phyloP scores from a whole-genome alignment of 345 rosid genomes.

The Eucalyptus regnans region DNA sequence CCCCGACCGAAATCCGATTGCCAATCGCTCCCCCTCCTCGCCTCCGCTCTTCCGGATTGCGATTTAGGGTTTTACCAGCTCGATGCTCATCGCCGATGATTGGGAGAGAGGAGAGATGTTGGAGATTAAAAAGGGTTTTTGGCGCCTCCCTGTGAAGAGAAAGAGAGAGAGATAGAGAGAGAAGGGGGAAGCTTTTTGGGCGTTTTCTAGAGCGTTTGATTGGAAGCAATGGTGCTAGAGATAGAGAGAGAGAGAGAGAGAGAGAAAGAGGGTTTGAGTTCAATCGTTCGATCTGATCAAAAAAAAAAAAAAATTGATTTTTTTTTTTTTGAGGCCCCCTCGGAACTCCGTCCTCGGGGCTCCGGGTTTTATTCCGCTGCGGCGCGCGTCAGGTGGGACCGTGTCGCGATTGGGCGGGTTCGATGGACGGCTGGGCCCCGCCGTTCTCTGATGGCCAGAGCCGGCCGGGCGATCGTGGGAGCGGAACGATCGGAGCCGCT shows the following conservation, averaged over 20 bases:
- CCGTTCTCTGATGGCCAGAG: accelerated
- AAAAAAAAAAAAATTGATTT: neutral
- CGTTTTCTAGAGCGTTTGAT: neutral
- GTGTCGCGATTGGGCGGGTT: neutral
- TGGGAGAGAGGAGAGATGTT: neutral
- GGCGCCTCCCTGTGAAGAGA: neutral
- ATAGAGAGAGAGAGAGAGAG: neutral
- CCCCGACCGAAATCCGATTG: neutral
- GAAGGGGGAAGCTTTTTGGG: neutral
- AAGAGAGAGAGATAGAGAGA: neutral
- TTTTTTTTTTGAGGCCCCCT: neutral
- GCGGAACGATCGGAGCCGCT: neutral
- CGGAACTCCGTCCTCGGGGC: neutral
- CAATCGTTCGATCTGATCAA: neutral
- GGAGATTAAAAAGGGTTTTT: neutral
- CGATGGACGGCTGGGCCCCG: neutral
- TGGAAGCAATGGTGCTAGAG: neutral
- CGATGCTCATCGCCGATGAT: neutral
- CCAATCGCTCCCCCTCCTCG: neutral
- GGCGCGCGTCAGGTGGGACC: neutral
- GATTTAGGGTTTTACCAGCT: neutral
- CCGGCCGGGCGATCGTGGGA: neutral
- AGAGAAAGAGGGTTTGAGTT: neutral
- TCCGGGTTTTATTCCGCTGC: neutral
- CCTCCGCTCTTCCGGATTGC: neutral